A percentile compares a stretch with the other conserved stretches of the same genome.
Evolutionary conservation across 2,329 filamentous ascomycete genomes (phyloP).

Genomic region (Berkeleyomyces rouxiae): DNA sequence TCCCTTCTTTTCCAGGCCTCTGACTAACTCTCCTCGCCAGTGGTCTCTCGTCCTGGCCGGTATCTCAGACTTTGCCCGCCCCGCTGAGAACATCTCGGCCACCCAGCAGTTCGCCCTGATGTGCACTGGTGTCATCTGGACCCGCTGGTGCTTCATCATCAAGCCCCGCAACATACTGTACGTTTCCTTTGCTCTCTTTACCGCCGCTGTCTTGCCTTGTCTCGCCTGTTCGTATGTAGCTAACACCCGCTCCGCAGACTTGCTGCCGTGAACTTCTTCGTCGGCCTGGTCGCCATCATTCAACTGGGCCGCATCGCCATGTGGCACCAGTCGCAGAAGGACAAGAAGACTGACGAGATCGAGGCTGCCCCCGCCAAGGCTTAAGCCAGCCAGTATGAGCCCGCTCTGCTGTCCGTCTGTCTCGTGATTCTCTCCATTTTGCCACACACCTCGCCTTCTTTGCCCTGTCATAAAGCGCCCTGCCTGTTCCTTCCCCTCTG

Average conservation of each 20-base stretch:
- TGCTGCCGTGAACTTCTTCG: constrained; percentile 95
- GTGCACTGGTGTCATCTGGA: constrained; percentile 91
- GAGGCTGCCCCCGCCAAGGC: constrained; percentile 15
- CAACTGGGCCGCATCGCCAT: constrained; percentile 64
- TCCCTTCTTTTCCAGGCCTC: background rate
- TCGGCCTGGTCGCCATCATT: constrained; percentile 69
- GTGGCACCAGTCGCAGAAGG: constrained; percentile 40
- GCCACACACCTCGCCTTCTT: background rate
- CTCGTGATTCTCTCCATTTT: background rate
- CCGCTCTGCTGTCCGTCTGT: background rate
- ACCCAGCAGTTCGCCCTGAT: constrained; percentile 85
- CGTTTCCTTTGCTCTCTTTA: constrained; percentile 19
- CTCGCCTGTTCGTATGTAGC: background rate
- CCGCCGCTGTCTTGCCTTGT: background rate
- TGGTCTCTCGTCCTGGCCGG: constrained; percentile 90
- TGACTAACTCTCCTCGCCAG: constrained; percentile 24
- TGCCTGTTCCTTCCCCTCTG: background rate
- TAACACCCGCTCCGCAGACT: constrained; percentile 35
- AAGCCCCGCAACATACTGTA: constrained; percentile 82
- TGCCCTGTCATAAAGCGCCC: background rate
- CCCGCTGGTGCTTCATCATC: constrained; percentile 95
- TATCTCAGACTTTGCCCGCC: constrained; percentile 78
- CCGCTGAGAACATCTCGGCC: constrained; percentile 79
- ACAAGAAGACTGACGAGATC: constrained; percentile 18
- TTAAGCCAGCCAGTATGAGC: constrained; percentile 11